Base-by-base conservation (phyloP, 257 asterid genomes). In the Ilex aquifolium region DNA sequence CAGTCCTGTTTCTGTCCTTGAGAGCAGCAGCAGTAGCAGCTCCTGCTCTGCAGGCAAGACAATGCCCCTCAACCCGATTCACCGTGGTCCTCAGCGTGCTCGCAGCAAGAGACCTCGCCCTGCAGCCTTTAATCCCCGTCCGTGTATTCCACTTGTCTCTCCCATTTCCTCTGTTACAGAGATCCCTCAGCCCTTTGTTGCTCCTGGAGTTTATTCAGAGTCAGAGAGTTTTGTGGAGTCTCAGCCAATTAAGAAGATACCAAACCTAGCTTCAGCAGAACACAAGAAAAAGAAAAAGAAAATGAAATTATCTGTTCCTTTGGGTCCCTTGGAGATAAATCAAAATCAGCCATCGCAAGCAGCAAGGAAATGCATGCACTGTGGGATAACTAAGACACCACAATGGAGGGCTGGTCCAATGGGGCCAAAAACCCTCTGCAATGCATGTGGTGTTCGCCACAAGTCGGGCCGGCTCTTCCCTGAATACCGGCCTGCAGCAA, bases 101-200 rank as follows among this genome's bases (percentile, higher is more conserved):
- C 88, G 95, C 12, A 88, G 86, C 80, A 91, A 88, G 60, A 95
- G 98, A 12, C 92, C 96, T 6, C 87, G 95, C 7, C 95, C 95
- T 0, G 60, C 88, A 4, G 69, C 87, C 1, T 91, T 88, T 57
- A 82, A 75, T 51, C 94, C 94, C 0, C 72, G 83, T 7, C 62
- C 92, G 0, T 79, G 73, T 5, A 84, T 81, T 39, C 92, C 77
- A 2, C 85, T 80, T 32, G 56, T 75, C 42, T 66, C 85, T 59
- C 77, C 85, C 0, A 59, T 86, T 0, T 62, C 83, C 29, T 72
- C 82, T 10, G 64, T 67, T 60, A 2, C 29, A 0, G 86, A 71
- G 73, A 39, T 71, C 9, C 84, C 85, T 39, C 81, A 27, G 6
- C 70, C 75, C 14, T 65, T 83, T 7, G 31, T 65, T 32, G 70